phyloP scores from a whole-genome alignment of 2,329 filamentous ascomycete species.

The Cercospora sp. region DNA sequence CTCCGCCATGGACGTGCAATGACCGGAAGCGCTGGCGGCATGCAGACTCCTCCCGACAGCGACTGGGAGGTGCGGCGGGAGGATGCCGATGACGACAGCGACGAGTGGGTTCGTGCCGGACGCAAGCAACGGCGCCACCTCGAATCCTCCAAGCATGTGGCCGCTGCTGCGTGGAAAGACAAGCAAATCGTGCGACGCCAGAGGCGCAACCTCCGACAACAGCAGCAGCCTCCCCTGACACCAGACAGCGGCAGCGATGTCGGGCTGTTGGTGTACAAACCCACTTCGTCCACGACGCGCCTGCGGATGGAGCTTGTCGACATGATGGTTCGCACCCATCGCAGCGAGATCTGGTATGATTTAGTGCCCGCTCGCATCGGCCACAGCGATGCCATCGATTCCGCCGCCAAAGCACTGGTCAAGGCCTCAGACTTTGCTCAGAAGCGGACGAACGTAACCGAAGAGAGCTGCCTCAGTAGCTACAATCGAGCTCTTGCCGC shows the following conservation, averaged over 20 bases:
- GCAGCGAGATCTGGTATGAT: constrained; percentile 23
- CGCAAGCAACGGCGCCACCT: constrained; percentile 14
- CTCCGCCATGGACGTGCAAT: background rate
- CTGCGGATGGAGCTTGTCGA: constrained; percentile 18
- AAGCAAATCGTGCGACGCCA: constrained; percentile 14
- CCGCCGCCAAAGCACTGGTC: constrained; percentile 21
- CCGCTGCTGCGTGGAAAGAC: constrained; percentile 1
- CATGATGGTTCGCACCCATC: constrained; percentile 23
- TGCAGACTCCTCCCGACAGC: constrained; percentile 23
- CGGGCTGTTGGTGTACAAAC: constrained; percentile 18
- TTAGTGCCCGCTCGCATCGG: constrained; percentile 21
- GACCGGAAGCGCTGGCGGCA: constrained; percentile 1
- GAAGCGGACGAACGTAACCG: constrained; percentile 17
- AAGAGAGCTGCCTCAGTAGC: constrained; percentile 24
- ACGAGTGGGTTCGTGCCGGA: constrained; percentile 1
- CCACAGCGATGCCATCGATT: constrained; percentile 23
- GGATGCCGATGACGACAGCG: constrained; percentile 4
- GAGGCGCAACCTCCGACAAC: background rate
- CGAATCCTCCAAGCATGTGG: constrained; percentile 4
- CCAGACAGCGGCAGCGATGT: constrained; percentile 12
- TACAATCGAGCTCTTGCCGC: constrained; percentile 19
- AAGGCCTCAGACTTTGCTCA: constrained; percentile 18
- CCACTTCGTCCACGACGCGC: constrained; percentile 16
- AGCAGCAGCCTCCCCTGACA: background rate
- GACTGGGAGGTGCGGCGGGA: constrained; percentile 17